These are phyloP conservation scores for Geotrichum carabidarum DNA, from an alignment of 1,139 yeast species.

Conservation along the genomic window DNA sequence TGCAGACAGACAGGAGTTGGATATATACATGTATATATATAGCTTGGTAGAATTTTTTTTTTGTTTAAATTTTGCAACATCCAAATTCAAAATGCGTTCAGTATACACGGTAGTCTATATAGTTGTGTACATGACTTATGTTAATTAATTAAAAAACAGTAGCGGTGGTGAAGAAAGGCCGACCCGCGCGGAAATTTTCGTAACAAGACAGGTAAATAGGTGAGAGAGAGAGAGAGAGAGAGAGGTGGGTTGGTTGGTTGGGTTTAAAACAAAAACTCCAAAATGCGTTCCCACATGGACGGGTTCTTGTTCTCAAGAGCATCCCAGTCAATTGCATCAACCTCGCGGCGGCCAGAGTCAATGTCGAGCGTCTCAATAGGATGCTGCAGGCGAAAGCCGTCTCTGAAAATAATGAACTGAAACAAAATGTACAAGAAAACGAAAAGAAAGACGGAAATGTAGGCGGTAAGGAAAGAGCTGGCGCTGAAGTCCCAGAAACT, in stretches of 20 bases:
- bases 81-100: too few species aligned
- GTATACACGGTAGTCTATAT: too few species aligned
- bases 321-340: conserved; percentile 38
- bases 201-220: neutral
- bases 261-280: conserved; percentile 17
- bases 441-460: conserved; percentile 59
- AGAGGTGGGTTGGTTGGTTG: neutral
- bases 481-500: conserved; percentile 57
- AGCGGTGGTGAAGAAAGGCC: neutral
- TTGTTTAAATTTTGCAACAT: too few species aligned
- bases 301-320: conserved; percentile 20
- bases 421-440: conserved; percentile 51
- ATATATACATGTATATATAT: too few species aligned
- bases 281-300: conserved; percentile 8
- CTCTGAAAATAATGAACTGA: conserved; percentile 36
- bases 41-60: too few species aligned
- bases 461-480: conserved; percentile 59
- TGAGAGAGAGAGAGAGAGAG: neutral
- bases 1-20: too few species aligned
- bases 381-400: conserved; percentile 11
- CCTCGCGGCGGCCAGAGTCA: conserved; percentile 72
- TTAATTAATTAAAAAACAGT: neutral
- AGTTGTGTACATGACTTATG: neutral
- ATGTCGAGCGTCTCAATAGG: conserved; percentile 66
- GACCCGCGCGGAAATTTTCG: too few species aligned